Conservation (phyloP, 129 eudicot species). For the Erigeron canadensis region DNA sequence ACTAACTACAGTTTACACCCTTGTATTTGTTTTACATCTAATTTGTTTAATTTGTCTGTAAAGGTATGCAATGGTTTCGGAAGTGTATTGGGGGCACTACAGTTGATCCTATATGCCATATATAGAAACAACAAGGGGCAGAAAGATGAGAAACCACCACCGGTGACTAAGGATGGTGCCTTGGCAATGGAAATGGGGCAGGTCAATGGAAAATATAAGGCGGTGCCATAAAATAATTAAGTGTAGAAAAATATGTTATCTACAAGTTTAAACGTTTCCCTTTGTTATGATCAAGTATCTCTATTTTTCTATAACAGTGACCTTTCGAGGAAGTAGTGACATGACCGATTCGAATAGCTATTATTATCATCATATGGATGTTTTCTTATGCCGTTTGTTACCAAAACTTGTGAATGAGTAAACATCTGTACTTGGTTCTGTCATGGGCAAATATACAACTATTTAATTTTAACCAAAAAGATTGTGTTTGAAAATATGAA, state of each 20-base stretch:
- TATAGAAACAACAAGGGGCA: conserved; percentile 55
- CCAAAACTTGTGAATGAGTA: too few relatives aligned
- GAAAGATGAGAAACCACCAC: conserved; percentile 24
- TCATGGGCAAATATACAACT: too few relatives aligned
- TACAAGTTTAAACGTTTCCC: background rate
- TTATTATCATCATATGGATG: too few relatives aligned
- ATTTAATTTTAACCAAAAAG: too few relatives aligned
- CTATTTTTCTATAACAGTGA: background rate
- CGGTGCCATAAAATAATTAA: conserved; percentile 1
- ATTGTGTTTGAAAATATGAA: too few relatives aligned
- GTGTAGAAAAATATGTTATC: background rate
- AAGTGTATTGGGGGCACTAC: conserved; percentile 65
- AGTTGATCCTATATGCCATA: conserved; percentile 68
- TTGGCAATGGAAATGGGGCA: conserved; percentile 48
- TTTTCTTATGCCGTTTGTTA: too few relatives aligned
- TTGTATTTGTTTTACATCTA: background rate
- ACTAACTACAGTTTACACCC: background rate
- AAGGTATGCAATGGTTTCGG: conserved; percentile 89
- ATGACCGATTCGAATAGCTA: background rate
- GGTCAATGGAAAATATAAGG: conserved; percentile 15
- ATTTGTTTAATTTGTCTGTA: background rate
- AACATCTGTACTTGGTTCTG: too few relatives aligned
- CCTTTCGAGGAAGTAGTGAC: background rate
- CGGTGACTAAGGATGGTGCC: conserved; percentile 19
- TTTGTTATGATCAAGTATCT: background rate